Percentiles rank a stretch among this genome's conserved stretches.
Conservation (phyloP, 768 basidiomycete genomes). For the Termitomyces sp. region DNA sequence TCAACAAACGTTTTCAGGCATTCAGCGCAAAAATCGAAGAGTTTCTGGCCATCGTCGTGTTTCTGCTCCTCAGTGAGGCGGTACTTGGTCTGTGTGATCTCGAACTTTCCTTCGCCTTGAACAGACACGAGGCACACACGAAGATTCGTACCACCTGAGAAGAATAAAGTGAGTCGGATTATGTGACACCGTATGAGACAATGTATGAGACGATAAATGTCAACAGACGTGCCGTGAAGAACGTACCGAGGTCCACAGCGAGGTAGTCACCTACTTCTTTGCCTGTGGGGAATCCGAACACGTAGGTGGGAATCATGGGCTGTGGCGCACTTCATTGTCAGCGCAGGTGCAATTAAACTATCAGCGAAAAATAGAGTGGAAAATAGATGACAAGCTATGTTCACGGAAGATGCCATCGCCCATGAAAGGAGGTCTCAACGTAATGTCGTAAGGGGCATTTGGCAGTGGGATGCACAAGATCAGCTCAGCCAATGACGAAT, state of each 20-base stretch:
- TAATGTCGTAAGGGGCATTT: not conserved
- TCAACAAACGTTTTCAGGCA: constrained; percentile 87
- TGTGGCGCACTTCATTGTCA: constrained; percentile 22
- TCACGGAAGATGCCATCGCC: not conserved
- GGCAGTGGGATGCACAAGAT: not conserved
- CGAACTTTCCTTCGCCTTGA: constrained; percentile 92
- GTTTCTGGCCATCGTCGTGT: constrained; percentile 89
- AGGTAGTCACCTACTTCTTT: constrained; percentile 86
- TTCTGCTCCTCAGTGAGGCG: constrained; percentile 97
- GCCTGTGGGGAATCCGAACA: constrained; percentile 93
- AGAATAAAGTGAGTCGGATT: not conserved
- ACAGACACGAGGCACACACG: constrained; percentile 95
- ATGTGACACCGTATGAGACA: not conserved
- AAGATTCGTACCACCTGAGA: constrained; percentile 87
- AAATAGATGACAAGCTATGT: not conserved
- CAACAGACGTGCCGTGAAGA: not conserved
- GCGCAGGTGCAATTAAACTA: not conserved
- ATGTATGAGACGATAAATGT: not conserved
- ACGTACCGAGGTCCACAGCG: constrained; percentile 80
- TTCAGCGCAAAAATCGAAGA: constrained; percentile 98
- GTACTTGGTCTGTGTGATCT: constrained; percentile 97
- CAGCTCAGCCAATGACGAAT: not conserved
- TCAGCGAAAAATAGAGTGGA: not conserved
- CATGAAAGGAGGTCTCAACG: not conserved
- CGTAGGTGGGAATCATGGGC: constrained; percentile 97